phyloP scores from a whole-genome alignment of 257 asterid genomes.

The Ilex asprella region DNA sequence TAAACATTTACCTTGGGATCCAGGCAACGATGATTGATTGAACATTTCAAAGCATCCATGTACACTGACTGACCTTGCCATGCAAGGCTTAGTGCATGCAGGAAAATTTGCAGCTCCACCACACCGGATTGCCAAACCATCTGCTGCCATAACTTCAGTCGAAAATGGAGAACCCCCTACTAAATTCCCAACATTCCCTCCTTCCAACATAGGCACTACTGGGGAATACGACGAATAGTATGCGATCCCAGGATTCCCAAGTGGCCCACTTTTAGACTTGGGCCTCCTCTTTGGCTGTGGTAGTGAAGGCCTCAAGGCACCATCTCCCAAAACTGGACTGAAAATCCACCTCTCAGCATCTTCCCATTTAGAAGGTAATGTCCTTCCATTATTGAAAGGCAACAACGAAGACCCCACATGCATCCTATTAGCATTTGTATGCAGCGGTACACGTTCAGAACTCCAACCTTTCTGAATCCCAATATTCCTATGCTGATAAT shows the following conservation, averaged over 20 bases:
- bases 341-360: slow-evolving; percentile 23
- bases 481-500: slow-evolving; percentile 5
- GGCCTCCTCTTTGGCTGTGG: slow-evolving; percentile 15
- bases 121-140: slow-evolving; percentile 24
- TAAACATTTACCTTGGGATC: slow-evolving; percentile 5
- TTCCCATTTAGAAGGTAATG: slow-evolving; percentile 22
- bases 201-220: slow-evolving; percentile 16
- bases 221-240: slow-evolving; percentile 28
- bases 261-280: slow-evolving; percentile 20
- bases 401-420: slow-evolving; percentile 10
- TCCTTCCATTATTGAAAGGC: slow-evolving; percentile 13
- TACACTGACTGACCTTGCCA: slow-evolving; percentile 80
- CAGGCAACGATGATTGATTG: slow-evolving; percentile 2
- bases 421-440: slow-evolving; percentile 10
- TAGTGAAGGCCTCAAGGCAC: slow-evolving; percentile 4
- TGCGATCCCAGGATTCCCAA: slow-evolving; percentile 14
- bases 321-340: slow-evolving; percentile 12
- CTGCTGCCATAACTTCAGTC: slow-evolving; percentile 41
- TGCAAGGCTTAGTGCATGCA: slow-evolving; percentile 53
- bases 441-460: slow-evolving; percentile 19
- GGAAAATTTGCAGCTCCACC: slow-evolving; percentile 40
- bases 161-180: slow-evolving; percentile 42
- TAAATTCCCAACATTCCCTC: slow-evolving; percentile 25
- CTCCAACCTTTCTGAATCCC: slow-evolving; percentile 18
- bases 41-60: slow-evolving; percentile 78